Conservation (phyloP, 495 filamentous ascomycete species). For the Xylaria palmicola region DNA sequence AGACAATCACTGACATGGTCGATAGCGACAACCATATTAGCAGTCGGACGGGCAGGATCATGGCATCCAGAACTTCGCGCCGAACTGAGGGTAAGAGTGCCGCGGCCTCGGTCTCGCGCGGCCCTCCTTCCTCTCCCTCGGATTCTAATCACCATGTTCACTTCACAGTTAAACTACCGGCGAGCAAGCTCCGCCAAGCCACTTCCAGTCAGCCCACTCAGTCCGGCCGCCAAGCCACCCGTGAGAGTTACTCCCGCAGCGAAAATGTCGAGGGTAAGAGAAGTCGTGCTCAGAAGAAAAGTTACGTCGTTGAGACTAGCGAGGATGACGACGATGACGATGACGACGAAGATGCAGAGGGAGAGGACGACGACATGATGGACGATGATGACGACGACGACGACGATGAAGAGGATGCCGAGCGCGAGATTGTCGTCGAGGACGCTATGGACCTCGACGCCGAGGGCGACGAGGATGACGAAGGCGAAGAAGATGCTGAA, state of each 20-base stretch:
- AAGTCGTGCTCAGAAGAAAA: constrained; percentile 64
- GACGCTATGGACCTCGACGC: constrained; percentile 38
- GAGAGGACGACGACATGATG: constrained; percentile 37
- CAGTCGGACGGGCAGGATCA: constrained; percentile 37
- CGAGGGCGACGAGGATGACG: constrained; percentile 47
- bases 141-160: constrained; percentile 64
- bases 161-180: constrained; percentile 81
- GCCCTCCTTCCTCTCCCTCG: constrained; percentile 53
- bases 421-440: constrained; percentile 34
- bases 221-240: constrained; percentile 26
- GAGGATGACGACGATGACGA: constrained; percentile 53
- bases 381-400: constrained; percentile 46
- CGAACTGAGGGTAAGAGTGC: constrained; percentile 46
- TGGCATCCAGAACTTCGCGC: constrained; percentile 50
- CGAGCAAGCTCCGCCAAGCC: constrained; percentile 77
- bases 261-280: constrained; percentile 63
- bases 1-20: constrained; percentile 52
- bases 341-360: constrained; percentile 46
- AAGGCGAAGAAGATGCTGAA: constrained; percentile 50
- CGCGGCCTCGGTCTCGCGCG: constrained; percentile 54
- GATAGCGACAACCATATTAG: constrained; percentile 46
- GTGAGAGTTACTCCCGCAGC: constrained; percentile 48
- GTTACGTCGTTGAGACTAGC: constrained; percentile 61
- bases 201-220: constrained; percentile 47
- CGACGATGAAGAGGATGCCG: constrained; percentile 46